Evolutionary conservation across 2,329 filamentous ascomycete species (phyloP).

Genomic region (Aspergillus chevalieri): DNA sequence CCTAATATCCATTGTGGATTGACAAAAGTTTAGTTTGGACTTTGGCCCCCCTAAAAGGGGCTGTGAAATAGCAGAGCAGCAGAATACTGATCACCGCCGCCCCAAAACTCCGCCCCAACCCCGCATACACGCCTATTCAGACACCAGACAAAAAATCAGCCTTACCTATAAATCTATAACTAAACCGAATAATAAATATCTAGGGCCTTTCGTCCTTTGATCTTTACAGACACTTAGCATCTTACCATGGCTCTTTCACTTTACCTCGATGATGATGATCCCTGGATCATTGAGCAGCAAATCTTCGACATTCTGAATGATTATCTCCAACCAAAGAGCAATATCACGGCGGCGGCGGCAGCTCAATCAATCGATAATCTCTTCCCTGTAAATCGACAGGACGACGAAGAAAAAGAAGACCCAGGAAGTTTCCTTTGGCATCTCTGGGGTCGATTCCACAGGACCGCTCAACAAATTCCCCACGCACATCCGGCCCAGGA

Average conservation of each 20-base stretch:
- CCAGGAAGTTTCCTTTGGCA: conserved; percentile 2
- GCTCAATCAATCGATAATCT: background rate
- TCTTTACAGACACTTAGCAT: background rate
- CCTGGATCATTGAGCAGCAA: background rate
- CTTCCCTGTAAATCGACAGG: background rate
- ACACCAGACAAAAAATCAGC: no score
- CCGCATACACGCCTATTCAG: no score
- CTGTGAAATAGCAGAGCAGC: no score
- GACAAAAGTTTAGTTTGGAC: no score
- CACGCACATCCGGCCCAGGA: background rate
- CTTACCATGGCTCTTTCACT: conserved; percentile 1
- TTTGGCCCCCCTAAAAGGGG: no score
- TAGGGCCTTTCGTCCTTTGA: no score
- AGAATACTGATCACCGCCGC: no score
- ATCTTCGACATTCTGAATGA: background rate
- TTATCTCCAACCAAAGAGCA: conserved; percentile 1
- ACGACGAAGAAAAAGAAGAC: background rate
- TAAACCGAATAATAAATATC: no score
- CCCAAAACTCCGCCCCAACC: no score
- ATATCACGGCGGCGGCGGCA: background rate
- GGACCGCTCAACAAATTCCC: background rate
- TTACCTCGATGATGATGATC: conserved; percentile 1
- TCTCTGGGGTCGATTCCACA: background rate
- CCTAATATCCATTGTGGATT: no score
- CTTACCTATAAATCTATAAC: no score